These are phyloP conservation scores for Aspergillus biplanus DNA, from an alignment of 495 filamentous ascomycete genomes.

Conservation along the genomic window DNA sequence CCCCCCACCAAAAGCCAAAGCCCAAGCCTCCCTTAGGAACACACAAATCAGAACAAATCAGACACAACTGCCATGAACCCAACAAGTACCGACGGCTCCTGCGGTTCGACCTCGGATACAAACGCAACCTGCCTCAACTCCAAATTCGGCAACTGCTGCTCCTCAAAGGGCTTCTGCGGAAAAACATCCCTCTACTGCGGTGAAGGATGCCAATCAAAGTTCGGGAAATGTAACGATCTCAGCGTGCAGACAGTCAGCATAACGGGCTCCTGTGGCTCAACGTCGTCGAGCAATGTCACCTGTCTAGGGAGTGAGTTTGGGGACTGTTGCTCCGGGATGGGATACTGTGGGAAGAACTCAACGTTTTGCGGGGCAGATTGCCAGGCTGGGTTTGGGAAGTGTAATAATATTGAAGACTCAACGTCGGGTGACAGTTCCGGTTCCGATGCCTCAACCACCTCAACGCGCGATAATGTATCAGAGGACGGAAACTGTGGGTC, in stretches of 20 bases:
- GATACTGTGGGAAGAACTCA: constrained; percentile 15
- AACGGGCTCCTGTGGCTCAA: constrained; percentile 13
- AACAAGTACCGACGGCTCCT: constrained; percentile 18
- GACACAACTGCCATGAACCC: constrained; percentile 10
- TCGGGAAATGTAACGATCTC: constrained; percentile 12
- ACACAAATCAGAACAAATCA: background rate
- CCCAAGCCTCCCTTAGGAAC: background rate
- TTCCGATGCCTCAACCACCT: background rate
- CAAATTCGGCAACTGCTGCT: constrained; percentile 20
- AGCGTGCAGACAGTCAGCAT: constrained; percentile 12
- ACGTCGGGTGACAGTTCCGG: background rate
- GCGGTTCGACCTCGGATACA: constrained; percentile 13
- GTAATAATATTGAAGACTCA: background rate
- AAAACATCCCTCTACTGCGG: constrained; percentile 12
- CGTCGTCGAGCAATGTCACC: constrained; percentile 15
- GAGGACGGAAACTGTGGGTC: constrained; percentile 3
- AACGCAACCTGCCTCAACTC: constrained; percentile 19
- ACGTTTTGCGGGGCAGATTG: constrained; percentile 15
- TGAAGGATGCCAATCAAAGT: constrained; percentile 9
- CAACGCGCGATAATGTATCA: background rate
- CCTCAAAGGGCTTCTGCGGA: constrained; percentile 16
- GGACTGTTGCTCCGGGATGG: constrained; percentile 13
- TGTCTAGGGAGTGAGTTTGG: constrained; percentile 14
- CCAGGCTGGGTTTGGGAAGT: constrained; percentile 12
- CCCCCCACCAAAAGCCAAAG: background rate